Base-by-base conservation (phyloP, 108 stramenopile species). In the Bacterosira constricta region DNA sequence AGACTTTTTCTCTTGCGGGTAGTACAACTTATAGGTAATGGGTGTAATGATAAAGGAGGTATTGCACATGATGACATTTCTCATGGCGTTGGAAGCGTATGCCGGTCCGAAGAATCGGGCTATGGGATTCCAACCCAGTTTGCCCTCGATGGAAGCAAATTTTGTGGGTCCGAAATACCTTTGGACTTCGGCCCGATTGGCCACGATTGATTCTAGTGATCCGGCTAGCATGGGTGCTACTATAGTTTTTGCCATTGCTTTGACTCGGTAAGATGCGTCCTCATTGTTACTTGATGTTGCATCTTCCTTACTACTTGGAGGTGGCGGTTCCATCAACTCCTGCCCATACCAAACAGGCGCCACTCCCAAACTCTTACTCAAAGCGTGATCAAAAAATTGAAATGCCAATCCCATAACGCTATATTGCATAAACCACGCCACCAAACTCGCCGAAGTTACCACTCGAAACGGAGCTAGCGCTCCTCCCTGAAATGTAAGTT, bases 391-490 rank as follows among this genome's bases (percentile, higher is more conserved):
- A 50, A 87, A 63, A 49, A 77, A 62, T 41, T 88, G 90, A 57
- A 91, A 91, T 39, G 86, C 85, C 53, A 85, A 30, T 36, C 88
- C 88, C 90, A 91, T 91, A 18, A 87, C 83, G 8, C 53, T 56
- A 59, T 91, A 91, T 54, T 87, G 86, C 55, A 91, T 79, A 55
- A 91, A 91, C 90, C 90, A 91, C 13, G 90, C 88, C 23, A 73
- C 77, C 0, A 88, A n/a, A 36, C 58, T 63, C 9, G 90, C 84
- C 1, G 85, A 85, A 11, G 88, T 88, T 32, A 91, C 86, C 0
- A 88, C 87, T 17, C 83, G 74, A 55, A 84, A 91, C n/a, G 90
- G 90, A 11, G 86, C 78, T 17, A 88, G 20, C 7, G 37, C 15
- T 25, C 88, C 88, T 17, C 82, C 81, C 31, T 71, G 25, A 37